Base-by-base conservation (phyloP, 805 yeast species). In the Pichia gijzeniarum region DNA sequence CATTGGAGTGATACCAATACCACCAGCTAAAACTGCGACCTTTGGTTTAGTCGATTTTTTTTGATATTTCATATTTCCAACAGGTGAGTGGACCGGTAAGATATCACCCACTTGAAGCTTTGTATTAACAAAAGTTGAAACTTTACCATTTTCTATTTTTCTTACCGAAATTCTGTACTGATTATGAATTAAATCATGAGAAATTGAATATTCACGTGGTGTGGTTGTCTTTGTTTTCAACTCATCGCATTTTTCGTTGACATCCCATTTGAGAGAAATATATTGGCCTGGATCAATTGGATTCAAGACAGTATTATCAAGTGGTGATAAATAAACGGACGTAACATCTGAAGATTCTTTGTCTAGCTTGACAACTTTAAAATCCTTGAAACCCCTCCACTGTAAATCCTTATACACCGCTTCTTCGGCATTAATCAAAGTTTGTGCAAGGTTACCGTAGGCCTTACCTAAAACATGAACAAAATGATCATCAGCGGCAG, bases 1-100 rank as follows among this genome's bases (percentile, higher is more conserved):
- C 28, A 78, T 46, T 30, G 89, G 88, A 5, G 88, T 82, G 41
- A 78, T 75, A 50, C 87, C 88, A 45, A 79, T 77, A 43, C 88
- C 89, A 39, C 80, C 84, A 18, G 77, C 69, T 44, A 79, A 62
- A 25, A 80, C 59, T 1, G 72, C 67, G 18, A 68, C 56, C 21
- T 70, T 68, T 34, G 57, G 45, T 18, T 57, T 59, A 4, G 47
- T 42, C 21, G 55, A 31, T 14, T 61, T 51, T 16, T 19, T 14
- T 27, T 67, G 64, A 47, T 65, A 68, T 3, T 62, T 56, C 48
- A 80, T 69, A 40, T 71, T 70, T 32, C 88, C 89, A 20, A 70
- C 67, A 31, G 89, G 89, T 4, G 85, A 77, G 43, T 79, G 68
- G 22, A 80, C 67, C 40, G 68, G 65, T 3, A 82, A 42, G 8